These are phyloP conservation scores for Persicaria maculosa DNA, from an alignment of 148 eudicot species.

Conservation along the genomic window DNA sequence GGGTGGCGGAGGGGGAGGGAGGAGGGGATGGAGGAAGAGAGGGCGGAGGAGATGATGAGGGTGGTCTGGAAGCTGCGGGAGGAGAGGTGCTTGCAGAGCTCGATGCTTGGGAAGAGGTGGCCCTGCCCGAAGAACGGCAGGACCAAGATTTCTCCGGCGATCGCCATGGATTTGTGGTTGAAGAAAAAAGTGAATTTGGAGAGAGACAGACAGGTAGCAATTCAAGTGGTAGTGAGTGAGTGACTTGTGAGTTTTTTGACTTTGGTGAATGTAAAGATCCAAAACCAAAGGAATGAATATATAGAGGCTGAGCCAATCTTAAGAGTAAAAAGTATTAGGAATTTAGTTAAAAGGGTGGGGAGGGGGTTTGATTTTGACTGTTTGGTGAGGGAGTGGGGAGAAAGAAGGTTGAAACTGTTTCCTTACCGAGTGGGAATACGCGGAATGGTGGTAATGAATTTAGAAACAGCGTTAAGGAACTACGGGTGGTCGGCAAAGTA, in stretches of 20 bases:
- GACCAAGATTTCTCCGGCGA: slow-evolving; percentile 13
- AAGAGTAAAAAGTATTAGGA: not conserved
- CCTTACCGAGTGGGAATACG: not conserved
- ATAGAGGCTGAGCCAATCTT: no score
- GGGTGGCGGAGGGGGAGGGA: slow-evolving; percentile 29
- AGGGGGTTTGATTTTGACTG: slow-evolving; percentile 4
- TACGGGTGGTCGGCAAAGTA: not conserved
- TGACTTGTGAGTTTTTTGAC: not conserved
- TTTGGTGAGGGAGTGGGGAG: not conserved
- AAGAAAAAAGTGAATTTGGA: not conserved
- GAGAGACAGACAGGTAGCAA: not conserved
- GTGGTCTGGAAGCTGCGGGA: slow-evolving; percentile 26
- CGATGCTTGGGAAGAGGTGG: slow-evolving; percentile 47
- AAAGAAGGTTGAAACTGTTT: not conserved
- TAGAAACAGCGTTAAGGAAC: not conserved
- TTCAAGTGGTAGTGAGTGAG: not conserved
- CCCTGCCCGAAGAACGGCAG: slow-evolving; percentile 37
- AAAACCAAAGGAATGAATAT: not conserved
- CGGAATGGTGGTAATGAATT: not conserved
- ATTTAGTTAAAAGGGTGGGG: not conserved
- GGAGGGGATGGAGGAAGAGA: slow-evolving; percentile 45
- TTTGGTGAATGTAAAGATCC: not conserved
- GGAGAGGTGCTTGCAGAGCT: slow-evolving; percentile 43
- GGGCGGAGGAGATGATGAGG: slow-evolving; percentile 34
- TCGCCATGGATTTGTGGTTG: slow-evolving; percentile 11